phyloP scores from a whole-genome alignment of 495 filamentous ascomycete genomes.

The Aspergillus kassunensis region DNA sequence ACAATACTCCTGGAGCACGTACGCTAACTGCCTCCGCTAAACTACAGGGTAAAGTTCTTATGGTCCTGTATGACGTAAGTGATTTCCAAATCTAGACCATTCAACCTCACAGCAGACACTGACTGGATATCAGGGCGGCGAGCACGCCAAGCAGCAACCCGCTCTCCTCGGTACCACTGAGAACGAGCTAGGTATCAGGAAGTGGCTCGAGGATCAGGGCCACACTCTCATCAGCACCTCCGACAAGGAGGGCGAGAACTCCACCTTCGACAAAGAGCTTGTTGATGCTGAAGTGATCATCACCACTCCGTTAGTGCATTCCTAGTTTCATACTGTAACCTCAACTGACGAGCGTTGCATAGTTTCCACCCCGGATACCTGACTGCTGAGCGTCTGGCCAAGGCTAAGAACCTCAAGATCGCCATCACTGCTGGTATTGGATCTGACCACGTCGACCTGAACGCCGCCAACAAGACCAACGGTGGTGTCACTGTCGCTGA shows the following conservation, averaged over 20 bases:
- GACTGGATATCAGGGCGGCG: constrained; percentile 48
- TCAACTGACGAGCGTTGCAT: constrained; percentile 19
- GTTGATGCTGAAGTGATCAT: constrained; percentile 98
- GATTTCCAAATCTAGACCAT: neutral
- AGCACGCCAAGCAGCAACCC: constrained; percentile 73
- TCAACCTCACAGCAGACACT: neutral
- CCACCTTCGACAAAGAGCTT: constrained; percentile 89
- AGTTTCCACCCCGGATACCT: constrained; percentile 99
- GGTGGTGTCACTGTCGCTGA: constrained; percentile 96
- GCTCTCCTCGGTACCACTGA: constrained; percentile 89
- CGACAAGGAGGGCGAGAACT: constrained; percentile 93
- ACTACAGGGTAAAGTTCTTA: constrained; percentile 68
- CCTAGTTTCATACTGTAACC: neutral
- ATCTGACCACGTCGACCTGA: constrained; percentile 95
- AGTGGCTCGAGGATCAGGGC: constrained; percentile 94
- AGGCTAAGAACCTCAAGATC: constrained; percentile 98
- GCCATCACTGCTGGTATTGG: constrained; percentile 96
- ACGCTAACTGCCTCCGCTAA: constrained; percentile 55
- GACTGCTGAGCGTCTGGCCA: constrained; percentile 90
- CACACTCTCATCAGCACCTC: constrained; percentile 96
- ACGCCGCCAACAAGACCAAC: constrained; percentile 97
- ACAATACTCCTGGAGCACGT: constrained; percentile 38
- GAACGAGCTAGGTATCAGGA: constrained; percentile 93
- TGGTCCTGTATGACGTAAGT: constrained; percentile 73
- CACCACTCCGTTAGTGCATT: constrained; percentile 79